Base-by-base conservation (phyloP, 139 green algal species). In the Chlorella sp. region DNA sequence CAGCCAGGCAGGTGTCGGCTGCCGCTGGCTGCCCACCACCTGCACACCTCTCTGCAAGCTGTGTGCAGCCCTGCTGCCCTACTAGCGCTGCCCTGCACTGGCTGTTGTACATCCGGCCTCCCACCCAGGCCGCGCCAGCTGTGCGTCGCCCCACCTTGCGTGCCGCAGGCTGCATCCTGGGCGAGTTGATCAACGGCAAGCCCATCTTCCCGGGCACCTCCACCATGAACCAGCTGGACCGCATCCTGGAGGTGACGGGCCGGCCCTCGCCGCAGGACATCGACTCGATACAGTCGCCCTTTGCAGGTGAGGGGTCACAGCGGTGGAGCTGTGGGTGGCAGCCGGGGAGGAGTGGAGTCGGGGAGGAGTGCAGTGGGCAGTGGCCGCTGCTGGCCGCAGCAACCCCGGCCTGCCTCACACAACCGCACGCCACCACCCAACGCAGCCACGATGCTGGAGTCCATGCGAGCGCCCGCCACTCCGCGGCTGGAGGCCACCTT, bases 161-260 rank as follows among this genome's bases (percentile, higher is more conserved):
- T 9, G 6, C 60, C 17, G 2, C 90, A 96, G 94, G 94, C 57
- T 99, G 98, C 92, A 99, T 99, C 82, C 92, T 99, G 38, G 95
- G 97, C 44, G 97, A 99, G 94, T 91, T 99, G 60, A 88, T 99
- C 68, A 91, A 92, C 25, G 91, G 93, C 56, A 96, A 96, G 82
- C 96, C 96, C 64, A 94, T 98, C 79, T 98, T 98, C 87, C 95
- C 96, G 15, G 97, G 97, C 62, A 96, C 90, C 38, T 97, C 93
- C 73, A 99, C 97, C 70, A 98, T 99, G 94, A 98, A 98, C 88
- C 96, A 98, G 91, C 90, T 98, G 71, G 95, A 97, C 85, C 87
- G 94, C 32, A 96, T 98, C 62, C 86, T 98, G 74, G 94, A 97
- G 87, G 87, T 97, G 60, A 97, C 95, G 47, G 88, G 90, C 21